phyloP scores from a whole-genome alignment of 2,329 filamentous ascomycete genomes.

The Fusarium sp. region DNA sequence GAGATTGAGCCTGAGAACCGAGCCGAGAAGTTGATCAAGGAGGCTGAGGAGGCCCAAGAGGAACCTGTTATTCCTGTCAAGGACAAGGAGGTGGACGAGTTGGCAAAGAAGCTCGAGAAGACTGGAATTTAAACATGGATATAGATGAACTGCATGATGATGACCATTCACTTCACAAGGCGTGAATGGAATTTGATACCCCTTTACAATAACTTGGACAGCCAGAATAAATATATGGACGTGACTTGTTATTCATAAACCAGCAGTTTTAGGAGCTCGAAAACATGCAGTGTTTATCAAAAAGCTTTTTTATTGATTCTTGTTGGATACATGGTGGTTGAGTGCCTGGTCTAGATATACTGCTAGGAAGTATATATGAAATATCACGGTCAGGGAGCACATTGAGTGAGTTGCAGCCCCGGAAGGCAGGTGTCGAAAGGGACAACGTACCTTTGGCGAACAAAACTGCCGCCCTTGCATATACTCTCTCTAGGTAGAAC shows the following conservation, averaged over 20 bases:
- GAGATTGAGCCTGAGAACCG: conserved; percentile 69
- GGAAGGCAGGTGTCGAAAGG: background rate
- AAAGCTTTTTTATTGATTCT: background rate
- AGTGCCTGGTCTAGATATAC: background rate
- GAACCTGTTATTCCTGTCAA: conserved; percentile 77
- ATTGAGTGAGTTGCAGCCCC: background rate
- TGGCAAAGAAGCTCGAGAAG: conserved; percentile 81
- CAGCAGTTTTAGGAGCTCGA: background rate
- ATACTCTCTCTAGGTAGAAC: conserved; percentile 23
- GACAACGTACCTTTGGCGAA: conserved; percentile 41
- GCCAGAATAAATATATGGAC: background rate
- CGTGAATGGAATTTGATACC: conserved; percentile 48
- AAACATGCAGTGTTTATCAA: background rate
- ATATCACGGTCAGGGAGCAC: background rate
- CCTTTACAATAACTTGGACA: conserved; percentile 26
- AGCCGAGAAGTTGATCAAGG: conserved; percentile 74
- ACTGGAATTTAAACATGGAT: conserved; percentile 61
- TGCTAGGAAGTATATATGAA: background rate
- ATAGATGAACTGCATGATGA: conserved; percentile 45
- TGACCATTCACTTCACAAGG: conserved; percentile 37
- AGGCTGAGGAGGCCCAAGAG: conserved; percentile 77
- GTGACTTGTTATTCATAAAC: background rate
- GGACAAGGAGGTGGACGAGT: conserved; percentile 81
- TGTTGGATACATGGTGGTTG: background rate
- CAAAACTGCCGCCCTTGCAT: conserved; percentile 14